phyloP scores from a whole-genome alignment of 2,329 filamentous ascomycete genomes.

The Chaetomium strumarium region DNA sequence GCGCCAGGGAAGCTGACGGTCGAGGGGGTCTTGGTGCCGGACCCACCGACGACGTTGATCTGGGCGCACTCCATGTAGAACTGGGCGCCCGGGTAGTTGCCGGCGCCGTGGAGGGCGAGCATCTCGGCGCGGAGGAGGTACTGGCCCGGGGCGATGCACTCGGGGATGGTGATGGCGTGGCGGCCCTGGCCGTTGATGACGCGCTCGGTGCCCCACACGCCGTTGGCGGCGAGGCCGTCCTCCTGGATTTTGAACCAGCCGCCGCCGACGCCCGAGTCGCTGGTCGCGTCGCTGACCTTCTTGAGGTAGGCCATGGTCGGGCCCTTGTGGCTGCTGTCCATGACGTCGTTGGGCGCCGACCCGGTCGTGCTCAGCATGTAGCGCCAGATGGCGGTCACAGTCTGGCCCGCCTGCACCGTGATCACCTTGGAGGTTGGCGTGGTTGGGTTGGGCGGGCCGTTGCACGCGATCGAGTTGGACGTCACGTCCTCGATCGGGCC shows the following conservation, averaged over 20 bases:
- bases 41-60: constrained; percentile 23
- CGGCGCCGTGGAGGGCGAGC: constrained; percentile 23
- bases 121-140: constrained; percentile 25
- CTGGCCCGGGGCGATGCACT: constrained; percentile 24
- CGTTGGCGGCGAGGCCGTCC: constrained; percentile 20
- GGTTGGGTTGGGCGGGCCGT: constrained; percentile 24
- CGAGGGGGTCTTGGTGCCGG: constrained; percentile 21
- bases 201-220: constrained; percentile 23
- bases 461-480: constrained; percentile 25
- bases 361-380: constrained; percentile 25
- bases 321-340: constrained; percentile 25
- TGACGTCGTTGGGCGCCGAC: constrained; percentile 24
- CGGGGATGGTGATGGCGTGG: constrained; percentile 22
- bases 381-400: constrained; percentile 24
- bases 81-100: constrained; percentile 24
- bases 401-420: constrained; percentile 23
- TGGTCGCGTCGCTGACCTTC: constrained; percentile 24
- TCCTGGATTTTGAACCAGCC: constrained; percentile 28
- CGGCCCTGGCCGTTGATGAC: constrained; percentile 26
- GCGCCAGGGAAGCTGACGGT: constrained; percentile 25
- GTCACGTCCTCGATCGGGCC: constrained; percentile 24
- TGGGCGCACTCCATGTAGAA: constrained; percentile 27
- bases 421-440: constrained; percentile 23
- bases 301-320: constrained; percentile 26
- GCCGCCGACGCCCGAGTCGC: constrained; percentile 22